Base-by-base conservation (phyloP, 441 rosid species). In the Heliophila coronopifolia region DNA sequence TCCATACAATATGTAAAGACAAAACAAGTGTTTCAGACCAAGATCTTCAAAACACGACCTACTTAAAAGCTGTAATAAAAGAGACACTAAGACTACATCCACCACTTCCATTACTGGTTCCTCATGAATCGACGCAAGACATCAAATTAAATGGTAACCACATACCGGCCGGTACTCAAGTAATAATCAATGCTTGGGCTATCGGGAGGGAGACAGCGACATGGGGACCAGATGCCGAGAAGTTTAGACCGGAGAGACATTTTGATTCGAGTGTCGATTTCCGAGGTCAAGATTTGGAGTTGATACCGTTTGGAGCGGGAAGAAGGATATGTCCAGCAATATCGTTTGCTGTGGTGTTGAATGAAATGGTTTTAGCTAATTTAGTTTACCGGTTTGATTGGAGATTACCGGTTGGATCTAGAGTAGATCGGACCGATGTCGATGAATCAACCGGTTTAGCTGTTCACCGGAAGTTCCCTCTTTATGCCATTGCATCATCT, bases 191-290 rank as follows among this genome's bases (percentile, higher is more conserved):
- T 50, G 48, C 23, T 32, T 65, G 54, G 43, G 65, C 70, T 0
- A 48, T 65, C 0, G 65, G 60, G 28, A 51, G 70, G 51, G 70
- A 65, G 35, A 36, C 9, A 12, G 50, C 42, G 0, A 43, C 50
- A 0, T 65, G 70, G 70, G 64, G 54, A 38, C 11, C 42, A 18
- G 53, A 51, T 2, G 55, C 65, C 0, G 56, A 65, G 0, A 49
- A 59, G 37, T 65, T 65, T 39, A 58, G 33, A 50, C 70, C 65
- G n/a, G 56, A 65, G 61, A 59, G 65, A 13, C 59, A 58, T 28
- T 37, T 58, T 24, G 54, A 58, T 17, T 16, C 49, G 1, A 4
- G 30, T 27, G 6, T 58, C 22, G 69, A 65, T 51, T 50, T 44
- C 19, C 36, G 52, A 7, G 65, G 65, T 22, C 59, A 44, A 1